phyloP scores from a whole-genome alignment of 1,284 basidiomycete genomes.

The Ceratobasidium papillatum region DNA sequence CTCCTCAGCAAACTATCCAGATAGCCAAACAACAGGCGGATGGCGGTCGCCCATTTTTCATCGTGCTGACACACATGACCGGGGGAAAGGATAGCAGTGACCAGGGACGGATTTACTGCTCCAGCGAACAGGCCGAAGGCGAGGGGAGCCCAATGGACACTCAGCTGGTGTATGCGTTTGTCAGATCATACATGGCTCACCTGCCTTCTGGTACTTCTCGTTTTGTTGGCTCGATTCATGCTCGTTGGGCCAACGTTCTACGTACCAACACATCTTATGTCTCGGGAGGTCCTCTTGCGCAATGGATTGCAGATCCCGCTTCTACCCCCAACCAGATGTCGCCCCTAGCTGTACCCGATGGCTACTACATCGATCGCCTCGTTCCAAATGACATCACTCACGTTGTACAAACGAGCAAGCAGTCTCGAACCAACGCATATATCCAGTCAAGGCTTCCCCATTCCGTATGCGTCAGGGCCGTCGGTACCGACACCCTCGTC shows the following conservation, averaged over 20 bases:
- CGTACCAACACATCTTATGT: not conserved
- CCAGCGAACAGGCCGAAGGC: not conserved
- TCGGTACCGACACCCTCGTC: not conserved
- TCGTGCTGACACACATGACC: not conserved
- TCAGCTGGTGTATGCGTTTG: not conserved
- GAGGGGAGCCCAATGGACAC: not conserved
- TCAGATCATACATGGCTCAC: not conserved
- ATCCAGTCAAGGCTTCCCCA: not conserved
- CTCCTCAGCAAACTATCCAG: not conserved
- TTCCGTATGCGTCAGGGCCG: constrained; percentile 2
- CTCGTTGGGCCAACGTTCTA: not conserved
- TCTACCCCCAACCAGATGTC: not conserved
- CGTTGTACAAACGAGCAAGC: not conserved
- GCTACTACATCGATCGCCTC: not conserved
- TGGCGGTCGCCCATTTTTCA: not conserved
- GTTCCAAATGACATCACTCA: not conserved
- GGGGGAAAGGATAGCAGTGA: not conserved
- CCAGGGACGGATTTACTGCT: constrained; percentile 5
- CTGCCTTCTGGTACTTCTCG: not conserved
- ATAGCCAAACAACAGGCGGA: not conserved
- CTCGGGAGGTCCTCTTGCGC: not conserved
- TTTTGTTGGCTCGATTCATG: not conserved
- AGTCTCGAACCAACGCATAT: constrained; percentile 4
- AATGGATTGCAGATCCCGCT: not conserved
- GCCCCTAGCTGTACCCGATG: not conserved